phyloP scores from a whole-genome alignment of 2,329 filamentous ascomycete species.

The Akanthomyces lecanii region DNA sequence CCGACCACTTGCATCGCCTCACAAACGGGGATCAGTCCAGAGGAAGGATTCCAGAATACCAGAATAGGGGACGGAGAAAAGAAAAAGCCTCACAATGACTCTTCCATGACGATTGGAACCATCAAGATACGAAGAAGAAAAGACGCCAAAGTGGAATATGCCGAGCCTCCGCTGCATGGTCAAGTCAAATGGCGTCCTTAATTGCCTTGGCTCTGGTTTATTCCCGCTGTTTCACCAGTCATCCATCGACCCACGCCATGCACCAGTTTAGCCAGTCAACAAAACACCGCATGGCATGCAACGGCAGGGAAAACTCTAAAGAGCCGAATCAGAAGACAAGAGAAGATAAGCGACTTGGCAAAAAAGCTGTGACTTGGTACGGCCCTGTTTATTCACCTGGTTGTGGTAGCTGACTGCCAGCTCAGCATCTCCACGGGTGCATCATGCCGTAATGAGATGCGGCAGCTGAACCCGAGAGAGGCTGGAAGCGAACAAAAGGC shows the following conservation, averaged over 20 bases:
- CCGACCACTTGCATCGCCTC: background rate
- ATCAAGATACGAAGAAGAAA: background rate
- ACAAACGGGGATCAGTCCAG: slow-evolving; percentile 3
- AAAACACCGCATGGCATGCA: background rate
- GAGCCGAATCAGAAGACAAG: background rate
- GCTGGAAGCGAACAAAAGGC: background rate
- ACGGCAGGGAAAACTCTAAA: background rate
- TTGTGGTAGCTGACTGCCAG: background rate
- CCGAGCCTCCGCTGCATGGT: background rate
- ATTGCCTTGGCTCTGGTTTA: background rate
- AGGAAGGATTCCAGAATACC: slow-evolving; percentile 6
- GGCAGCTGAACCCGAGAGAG: background rate
- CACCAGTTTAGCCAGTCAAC: background rate
- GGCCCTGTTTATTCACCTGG: background rate
- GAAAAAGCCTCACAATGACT: background rate
- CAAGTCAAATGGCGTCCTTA: background rate
- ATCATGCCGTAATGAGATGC: background rate
- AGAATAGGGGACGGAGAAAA: background rate
- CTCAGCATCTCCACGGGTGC: background rate
- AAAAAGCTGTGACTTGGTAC: background rate
- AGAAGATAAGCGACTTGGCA: background rate
- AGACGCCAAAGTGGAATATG: background rate
- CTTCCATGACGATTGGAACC: background rate
- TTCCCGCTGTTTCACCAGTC: slow-evolving; percentile 9
- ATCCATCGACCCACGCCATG: background rate